A percentile compares a stretch with the other conserved stretches of the same genome.
phyloP scores from a whole-genome alignment of 2,329 filamentous ascomycete genomes.

The Botrytis fabae region DNA sequence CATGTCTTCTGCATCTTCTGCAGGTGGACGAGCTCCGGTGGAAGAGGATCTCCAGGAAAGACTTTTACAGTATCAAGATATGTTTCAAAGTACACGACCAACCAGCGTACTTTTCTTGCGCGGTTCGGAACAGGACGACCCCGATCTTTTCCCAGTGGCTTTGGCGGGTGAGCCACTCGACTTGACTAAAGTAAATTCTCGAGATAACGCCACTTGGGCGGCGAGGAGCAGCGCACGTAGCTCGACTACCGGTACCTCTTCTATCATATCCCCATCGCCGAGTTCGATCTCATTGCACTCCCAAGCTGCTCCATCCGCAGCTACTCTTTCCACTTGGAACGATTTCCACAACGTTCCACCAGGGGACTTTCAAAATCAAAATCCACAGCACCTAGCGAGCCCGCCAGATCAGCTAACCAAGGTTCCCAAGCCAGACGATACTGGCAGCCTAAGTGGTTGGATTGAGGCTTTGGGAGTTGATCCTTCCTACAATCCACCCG shows the following conservation, averaged over 20 bases:
- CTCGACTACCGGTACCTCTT: conserved; percentile 60
- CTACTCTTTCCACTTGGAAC: conserved; percentile 54
- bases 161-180: conserved; percentile 68
- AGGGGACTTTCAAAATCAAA: conserved; percentile 47
- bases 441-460: conserved; percentile 72
- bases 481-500: conserved; percentile 74
- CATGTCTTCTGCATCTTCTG: conserved; percentile 76
- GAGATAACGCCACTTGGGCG: conserved; percentile 42
- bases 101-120: conserved; percentile 76
- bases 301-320: conserved; percentile 43
- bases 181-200: conserved; percentile 51
- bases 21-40: conserved; percentile 54
- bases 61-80: conserved; percentile 73
- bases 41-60: conserved; percentile 80
- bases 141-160: conserved; percentile 74
- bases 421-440: conserved; percentile 57
- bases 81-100: conserved; percentile 82
- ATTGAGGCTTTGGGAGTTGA: conserved; percentile 95
- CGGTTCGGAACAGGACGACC: conserved; percentile 76
- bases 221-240: conserved; percentile 53
- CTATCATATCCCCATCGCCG: conserved; percentile 64
- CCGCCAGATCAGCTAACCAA: conserved; percentile 56
- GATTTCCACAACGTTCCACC: conserved; percentile 56
- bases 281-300: conserved; percentile 65
- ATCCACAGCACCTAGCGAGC: conserved; percentile 46